A percentile compares a stretch with the other conserved stretches of the same genome.
phyloP scores from a whole-genome alignment of 805 yeast species.

The Kregervanrija delftensis region DNA sequence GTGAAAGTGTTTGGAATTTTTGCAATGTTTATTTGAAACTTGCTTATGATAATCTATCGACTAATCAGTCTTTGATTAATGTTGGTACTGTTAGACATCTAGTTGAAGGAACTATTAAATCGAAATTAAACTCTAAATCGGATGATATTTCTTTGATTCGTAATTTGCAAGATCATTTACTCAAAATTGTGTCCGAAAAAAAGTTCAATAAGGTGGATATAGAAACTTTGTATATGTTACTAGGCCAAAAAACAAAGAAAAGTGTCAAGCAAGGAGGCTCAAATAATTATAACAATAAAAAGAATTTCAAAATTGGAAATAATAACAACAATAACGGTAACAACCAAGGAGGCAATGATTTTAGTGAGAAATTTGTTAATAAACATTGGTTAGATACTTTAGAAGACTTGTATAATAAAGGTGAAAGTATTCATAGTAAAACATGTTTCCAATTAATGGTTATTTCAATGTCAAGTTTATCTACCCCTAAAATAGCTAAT shows the following conservation, averaged over 20 bases:
- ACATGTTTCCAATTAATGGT: conserved; percentile 42
- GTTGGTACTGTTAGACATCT: conserved; percentile 39
- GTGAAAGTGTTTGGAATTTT: conserved; percentile 61
- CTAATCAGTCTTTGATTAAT: conserved; percentile 26
- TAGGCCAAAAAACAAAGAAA: conserved; percentile 33
- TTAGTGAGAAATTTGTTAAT: conserved; percentile 50
- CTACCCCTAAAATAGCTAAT: conserved; percentile 35
- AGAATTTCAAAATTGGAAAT: conserved; percentile 10
- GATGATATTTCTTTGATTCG: conserved; percentile 40
- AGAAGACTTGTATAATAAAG: conserved; percentile 53
- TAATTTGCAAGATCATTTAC: conserved; percentile 46
- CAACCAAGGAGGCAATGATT: conserved; percentile 17
- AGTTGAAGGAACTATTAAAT: conserved; percentile 47
- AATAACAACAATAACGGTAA: conserved; percentile 11
- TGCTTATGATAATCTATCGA: conserved; percentile 21
- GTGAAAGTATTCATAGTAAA: conserved; percentile 44
- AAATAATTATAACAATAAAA: conserved; percentile 11
- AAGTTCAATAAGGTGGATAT: conserved; percentile 42
- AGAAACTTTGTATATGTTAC: conserved; percentile 35
- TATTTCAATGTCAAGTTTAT: conserved; percentile 43
- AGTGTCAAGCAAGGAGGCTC: neutral
- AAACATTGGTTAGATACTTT: conserved; percentile 51
- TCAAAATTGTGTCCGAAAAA: conserved; percentile 37
- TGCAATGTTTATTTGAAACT: conserved; percentile 43
- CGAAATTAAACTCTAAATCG: conserved; percentile 42